Percentiles rank a stretch among this genome's conserved stretches.
Evolutionary conservation across 192 early-diverging fungal species (phyloP).

Genomic region (Backusella liffmaniae): DNA sequence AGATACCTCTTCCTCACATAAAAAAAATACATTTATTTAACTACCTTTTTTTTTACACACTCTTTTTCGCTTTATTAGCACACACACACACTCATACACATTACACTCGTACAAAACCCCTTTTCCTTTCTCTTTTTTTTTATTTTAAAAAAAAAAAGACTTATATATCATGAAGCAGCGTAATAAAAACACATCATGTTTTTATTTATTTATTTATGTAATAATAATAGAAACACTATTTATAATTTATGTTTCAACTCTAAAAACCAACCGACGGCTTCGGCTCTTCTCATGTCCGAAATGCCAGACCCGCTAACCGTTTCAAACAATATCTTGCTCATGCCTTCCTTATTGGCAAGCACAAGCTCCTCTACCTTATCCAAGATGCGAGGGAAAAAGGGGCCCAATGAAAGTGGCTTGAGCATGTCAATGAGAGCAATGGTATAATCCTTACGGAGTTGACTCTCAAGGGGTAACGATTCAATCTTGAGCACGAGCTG

Average conservation of each 20-base stretch:
- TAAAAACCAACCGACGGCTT: slow-evolving; percentile 40
- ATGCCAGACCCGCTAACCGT: slow-evolving; percentile 37
- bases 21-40: neutral
- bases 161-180: neutral
- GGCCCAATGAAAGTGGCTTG: slow-evolving; percentile 35
- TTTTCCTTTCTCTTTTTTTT: neutral
- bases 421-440: slow-evolving; percentile 31
- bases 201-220: neutral
- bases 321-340: slow-evolving; percentile 35
- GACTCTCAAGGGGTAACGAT: slow-evolving; percentile 2
- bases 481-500: slow-evolving; percentile 42
- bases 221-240: neutral
- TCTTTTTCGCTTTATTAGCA: neutral
- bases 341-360: slow-evolving; percentile 5
- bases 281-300: slow-evolving; percentile 36
- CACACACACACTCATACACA: neutral
- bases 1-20: neutral
- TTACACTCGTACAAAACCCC: neutral
- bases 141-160: neutral
- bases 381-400: slow-evolving; percentile 28
- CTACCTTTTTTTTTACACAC: too few species aligned
- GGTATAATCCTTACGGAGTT: slow-evolving; percentile 23
- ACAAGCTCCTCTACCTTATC: slow-evolving; percentile 17
- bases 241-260: slow-evolving; percentile 26
- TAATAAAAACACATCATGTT: neutral